phyloP scores from a whole-genome alignment of 1,284 basidiomycete genomes.

The Omphalotus olearius region DNA sequence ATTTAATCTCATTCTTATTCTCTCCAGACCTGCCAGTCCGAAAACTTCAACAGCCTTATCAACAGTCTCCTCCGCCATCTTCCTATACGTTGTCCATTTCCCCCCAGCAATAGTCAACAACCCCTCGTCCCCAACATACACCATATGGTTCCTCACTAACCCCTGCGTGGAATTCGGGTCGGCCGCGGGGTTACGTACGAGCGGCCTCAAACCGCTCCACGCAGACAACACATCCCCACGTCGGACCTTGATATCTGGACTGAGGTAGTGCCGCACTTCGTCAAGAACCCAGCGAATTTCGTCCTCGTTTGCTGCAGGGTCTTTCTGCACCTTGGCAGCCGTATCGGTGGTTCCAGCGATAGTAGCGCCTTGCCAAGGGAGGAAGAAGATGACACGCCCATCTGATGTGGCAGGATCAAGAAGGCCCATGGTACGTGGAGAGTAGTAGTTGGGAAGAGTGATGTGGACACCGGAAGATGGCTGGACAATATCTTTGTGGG shows the following conservation, averaged over 20 bases:
- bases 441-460: slow-evolving; percentile 96
- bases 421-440: slow-evolving; percentile 92
- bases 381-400: slow-evolving; percentile 97
- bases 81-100: slow-evolving; percentile 98
- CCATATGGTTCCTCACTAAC: slow-evolving; percentile 93
- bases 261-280: slow-evolving; percentile 87
- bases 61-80: slow-evolving; percentile 96
- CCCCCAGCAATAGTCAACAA: slow-evolving; percentile 95
- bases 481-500: slow-evolving; percentile 80
- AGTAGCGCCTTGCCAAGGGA: slow-evolving; percentile 97
- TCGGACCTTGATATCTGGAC: slow-evolving; percentile 75
- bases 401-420: slow-evolving; percentile 95
- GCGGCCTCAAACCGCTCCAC: slow-evolving; percentile 89
- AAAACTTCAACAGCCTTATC: slow-evolving; percentile 86
- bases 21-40: slow-evolving; percentile 82
- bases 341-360: slow-evolving; percentile 97
- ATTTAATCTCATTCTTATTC: slow-evolving; percentile 98
- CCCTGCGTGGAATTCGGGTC: slow-evolving; percentile 29
- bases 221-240: slow-evolving; percentile 97
- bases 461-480: slow-evolving; percentile 94
- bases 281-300: slow-evolving; percentile 97
- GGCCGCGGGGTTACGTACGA: slow-evolving; percentile 83
- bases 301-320: slow-evolving; percentile 86
- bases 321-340: slow-evolving; percentile 70
- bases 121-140: slow-evolving; percentile 79